Evolutionary conservation across 2,329 filamentous ascomycete species (phyloP).

Genomic region (Trichoderma oligosporum): DNA sequence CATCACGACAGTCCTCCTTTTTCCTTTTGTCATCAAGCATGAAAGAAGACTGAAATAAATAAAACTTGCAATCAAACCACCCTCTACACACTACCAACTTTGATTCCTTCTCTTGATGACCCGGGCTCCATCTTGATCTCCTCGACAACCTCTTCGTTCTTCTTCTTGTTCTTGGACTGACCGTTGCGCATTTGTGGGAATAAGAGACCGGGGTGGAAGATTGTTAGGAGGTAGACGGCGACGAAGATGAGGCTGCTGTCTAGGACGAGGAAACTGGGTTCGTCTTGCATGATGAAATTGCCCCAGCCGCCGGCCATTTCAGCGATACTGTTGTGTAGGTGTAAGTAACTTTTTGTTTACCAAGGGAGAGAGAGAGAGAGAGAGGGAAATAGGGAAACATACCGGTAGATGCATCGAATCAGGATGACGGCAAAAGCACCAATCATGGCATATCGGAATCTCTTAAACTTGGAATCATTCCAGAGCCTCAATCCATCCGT

Average conservation of each 20-base stretch:
- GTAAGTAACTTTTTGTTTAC: background rate
- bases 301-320: constrained; percentile 64
- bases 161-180: constrained; percentile 24
- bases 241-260: constrained; percentile 52
- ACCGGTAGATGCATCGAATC: constrained; percentile 54
- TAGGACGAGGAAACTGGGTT: constrained; percentile 56
- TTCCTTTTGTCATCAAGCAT: too few relatives aligned
- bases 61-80: background rate
- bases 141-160: constrained; percentile 11
- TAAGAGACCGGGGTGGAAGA: constrained; percentile 51
- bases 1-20: background rate
- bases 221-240: constrained; percentile 46
- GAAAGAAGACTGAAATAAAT: too few relatives aligned
- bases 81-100: constrained; percentile 5
- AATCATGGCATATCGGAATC: constrained; percentile 43
- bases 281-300: constrained; percentile 60
- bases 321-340: constrained; percentile 44
- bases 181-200: constrained; percentile 52
- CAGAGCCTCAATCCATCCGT: constrained; percentile 38
- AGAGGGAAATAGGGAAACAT: constrained; percentile 24
- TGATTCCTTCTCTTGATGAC: constrained; percentile 28
- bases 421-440: constrained; percentile 46
- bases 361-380: background rate
- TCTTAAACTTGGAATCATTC: constrained; percentile 41
- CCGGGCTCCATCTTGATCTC: constrained; percentile 28